phyloP scores from a whole-genome alignment of 352 stramenopile genomes.

The Pythium pectinolyticum region DNA sequence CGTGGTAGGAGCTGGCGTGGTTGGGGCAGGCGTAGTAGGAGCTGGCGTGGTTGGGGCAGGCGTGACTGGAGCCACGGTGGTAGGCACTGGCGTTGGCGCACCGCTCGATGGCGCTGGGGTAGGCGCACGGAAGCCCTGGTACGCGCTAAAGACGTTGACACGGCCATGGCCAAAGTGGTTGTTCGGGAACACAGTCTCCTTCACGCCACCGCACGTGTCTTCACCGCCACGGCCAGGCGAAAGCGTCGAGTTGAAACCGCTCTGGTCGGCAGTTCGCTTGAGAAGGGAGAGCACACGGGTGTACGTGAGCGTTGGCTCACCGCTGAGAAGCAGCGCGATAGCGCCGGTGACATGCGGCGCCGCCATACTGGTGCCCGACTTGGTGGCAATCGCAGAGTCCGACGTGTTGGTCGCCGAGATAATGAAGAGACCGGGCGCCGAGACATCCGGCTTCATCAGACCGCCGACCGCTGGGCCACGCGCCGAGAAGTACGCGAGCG shows the following conservation, averaged over 20 bases:
- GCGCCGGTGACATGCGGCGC: slow-evolving; percentile 32
- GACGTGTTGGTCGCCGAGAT: slow-evolving; percentile 10
- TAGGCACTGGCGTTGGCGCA: slow-evolving; percentile 1
- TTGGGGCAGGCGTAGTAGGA: neutral
- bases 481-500: slow-evolving; percentile 27
- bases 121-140: neutral
- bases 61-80: neutral
- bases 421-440: slow-evolving; percentile 27
- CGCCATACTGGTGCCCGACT: slow-evolving; percentile 32
- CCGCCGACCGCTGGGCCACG: slow-evolving; percentile 17
- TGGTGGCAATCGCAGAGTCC: slow-evolving; percentile 23
- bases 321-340: slow-evolving; percentile 27
- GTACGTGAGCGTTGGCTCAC: slow-evolving; percentile 27
- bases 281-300: slow-evolving; percentile 13
- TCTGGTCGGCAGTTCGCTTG: slow-evolving; percentile 2
- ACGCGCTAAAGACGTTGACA: slow-evolving; percentile 23
- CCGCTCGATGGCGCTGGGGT: too few species aligned
- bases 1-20: slow-evolving; percentile 6
- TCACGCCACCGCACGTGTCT: neutral
- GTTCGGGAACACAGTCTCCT: slow-evolving; percentile 26
- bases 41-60: neutral
- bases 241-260: neutral
- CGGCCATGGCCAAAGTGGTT: slow-evolving; percentile 33
- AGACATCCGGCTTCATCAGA: slow-evolving; percentile 31
- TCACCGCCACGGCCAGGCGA: neutral